Evolutionary conservation across 495 filamentous ascomycete species (phyloP), one percentile per base, ranked within the genome.

Genomic region (Jackrogersella multiformis): DNA sequence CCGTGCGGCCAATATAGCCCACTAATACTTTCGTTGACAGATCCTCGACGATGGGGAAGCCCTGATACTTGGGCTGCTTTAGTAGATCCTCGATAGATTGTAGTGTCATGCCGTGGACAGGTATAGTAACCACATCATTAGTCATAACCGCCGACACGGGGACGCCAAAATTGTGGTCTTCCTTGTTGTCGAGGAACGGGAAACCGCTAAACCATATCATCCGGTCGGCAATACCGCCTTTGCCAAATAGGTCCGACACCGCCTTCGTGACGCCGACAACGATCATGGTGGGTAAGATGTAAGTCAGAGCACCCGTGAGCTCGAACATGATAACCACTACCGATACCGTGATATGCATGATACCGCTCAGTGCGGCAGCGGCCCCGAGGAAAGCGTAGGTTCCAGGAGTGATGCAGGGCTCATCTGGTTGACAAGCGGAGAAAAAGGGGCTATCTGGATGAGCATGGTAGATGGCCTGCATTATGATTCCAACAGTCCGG

Each of bases 151-250:
- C 87, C 3, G 93, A 96, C 26, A 98, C 94, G 0, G 95, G 92
- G 2, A 98, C 95, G 34, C 94, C 94, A 76, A 98, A 97, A 48
- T 92, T 92, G 76, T 98, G 95, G 53, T 98, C 96, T 78, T 98
- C 96, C 75, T 99, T 99, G 77, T 92, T 97, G 78, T 99, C 95
- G 3, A 99, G 85, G 81, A 96, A 98, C 0, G 95, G 95, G 73
- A 98, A 97, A 15, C 95, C 95, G 72, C 92, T 99, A 82, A 97
- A 97, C 94, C 93, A 98, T 64, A 99, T 99, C 92, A 97, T 96
- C 63, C 95, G 89, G 76, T 99, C 95, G 10, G 95, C 95, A 57
- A 99, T 98, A 28, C 95, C 95, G 4, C 96, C 95, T 71, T 96
- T 97, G 21, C 93, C 92, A 73, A 96, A 96, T 15, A 93, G 85